These are phyloP conservation scores for Boehmeria nivea DNA, from an alignment of 306 rosid species.

Conservation along the genomic window DNA sequence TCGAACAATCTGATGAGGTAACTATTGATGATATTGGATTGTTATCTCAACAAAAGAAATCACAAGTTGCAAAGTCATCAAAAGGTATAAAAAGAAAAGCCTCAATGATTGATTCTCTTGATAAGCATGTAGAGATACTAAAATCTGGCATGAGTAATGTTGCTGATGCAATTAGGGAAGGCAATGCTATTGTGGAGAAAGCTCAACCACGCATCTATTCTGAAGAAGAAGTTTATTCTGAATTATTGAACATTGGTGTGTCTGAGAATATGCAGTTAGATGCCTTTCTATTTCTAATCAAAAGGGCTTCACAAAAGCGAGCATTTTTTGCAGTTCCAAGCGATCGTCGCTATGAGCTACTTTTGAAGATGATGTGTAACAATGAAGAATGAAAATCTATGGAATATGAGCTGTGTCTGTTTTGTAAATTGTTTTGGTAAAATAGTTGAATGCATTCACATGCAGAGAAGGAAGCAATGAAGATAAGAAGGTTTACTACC, in stretches of 20 bases:
- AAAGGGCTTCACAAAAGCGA: background rate
- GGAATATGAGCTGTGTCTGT: too few species aligned
- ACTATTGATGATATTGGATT: background rate
- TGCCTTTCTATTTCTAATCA: background rate
- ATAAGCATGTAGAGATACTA: background rate
- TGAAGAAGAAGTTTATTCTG: background rate
- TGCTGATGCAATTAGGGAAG: background rate
- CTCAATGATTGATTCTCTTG: background rate
- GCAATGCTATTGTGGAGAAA: background rate
- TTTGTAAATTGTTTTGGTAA: too few species aligned
- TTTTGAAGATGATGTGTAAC: too few species aligned
- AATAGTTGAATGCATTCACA: too few species aligned
- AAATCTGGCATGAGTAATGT: background rate
- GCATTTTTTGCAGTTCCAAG: background rate
- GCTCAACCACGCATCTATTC: background rate
- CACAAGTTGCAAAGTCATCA: background rate
- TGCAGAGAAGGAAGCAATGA: too few species aligned
- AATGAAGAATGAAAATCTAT: too few species aligned
- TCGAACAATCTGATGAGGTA: background rate
- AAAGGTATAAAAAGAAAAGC: background rate
- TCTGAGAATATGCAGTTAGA: background rate
- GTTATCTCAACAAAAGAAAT: background rate
- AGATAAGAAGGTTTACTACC: too few species aligned
- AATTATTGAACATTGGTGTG: background rate
- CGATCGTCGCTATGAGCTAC: too few species aligned